Evolutionary conservation across 805 yeast species (phyloP).

Genomic region (Zygoascus biomembranicola): DNA sequence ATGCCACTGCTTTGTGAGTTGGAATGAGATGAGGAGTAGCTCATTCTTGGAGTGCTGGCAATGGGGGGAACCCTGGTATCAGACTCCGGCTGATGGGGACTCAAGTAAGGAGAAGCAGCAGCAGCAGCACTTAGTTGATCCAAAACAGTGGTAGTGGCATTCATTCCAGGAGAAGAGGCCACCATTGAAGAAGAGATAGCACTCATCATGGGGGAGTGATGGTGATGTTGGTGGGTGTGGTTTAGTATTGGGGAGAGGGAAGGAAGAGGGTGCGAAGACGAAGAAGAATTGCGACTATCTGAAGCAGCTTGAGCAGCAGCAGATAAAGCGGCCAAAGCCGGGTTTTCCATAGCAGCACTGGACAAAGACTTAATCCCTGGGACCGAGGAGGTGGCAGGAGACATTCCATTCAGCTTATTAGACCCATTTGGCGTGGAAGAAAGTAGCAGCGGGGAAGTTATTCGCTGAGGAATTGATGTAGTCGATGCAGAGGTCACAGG

Average conservation of each 20-base stretch:
- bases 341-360: background rate
- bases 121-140: constrained; percentile 18
- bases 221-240: background rate
- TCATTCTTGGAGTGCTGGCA: background rate
- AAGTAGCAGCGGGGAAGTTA: constrained; percentile 10
- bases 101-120: constrained; percentile 15
- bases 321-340: background rate
- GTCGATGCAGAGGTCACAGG: background rate
- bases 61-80: constrained; percentile 10
- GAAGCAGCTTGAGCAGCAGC: constrained; percentile 1
- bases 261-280: background rate
- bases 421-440: background rate
- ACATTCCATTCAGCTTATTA: background rate
- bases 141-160: constrained; percentile 7
- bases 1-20: background rate
- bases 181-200: background rate
- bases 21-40: background rate
- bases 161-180: background rate
- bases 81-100: constrained; percentile 14
- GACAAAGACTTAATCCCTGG: background rate
- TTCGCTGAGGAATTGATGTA: background rate
- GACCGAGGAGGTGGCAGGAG: background rate
- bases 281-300: background rate
- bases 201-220: background rate
- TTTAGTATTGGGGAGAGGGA: background rate